A percentile compares a stretch with the other conserved stretches of the same genome.
Evolutionary conservation across 495 filamentous ascomycete genomes (phyloP).

Genomic region (Xylaria flabelliformis): DNA sequence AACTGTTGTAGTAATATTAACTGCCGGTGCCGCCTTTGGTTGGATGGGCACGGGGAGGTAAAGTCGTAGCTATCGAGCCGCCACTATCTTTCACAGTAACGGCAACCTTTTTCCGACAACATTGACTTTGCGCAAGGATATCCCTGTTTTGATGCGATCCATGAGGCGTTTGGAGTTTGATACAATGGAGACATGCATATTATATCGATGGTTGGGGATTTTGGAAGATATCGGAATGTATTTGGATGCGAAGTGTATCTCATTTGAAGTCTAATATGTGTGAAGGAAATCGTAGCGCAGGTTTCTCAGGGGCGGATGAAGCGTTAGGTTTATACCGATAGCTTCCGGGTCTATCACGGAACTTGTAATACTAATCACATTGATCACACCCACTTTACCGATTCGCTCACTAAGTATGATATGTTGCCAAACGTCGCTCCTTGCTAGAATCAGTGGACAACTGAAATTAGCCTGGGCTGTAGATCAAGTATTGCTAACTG

Average conservation of each 20-base stretch:
- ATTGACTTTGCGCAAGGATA: conserved; percentile 11
- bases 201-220: background rate
- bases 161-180: conserved; percentile 6
- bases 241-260: background rate
- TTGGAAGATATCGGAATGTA: conserved; percentile 1
- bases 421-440: background rate
- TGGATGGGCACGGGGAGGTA: conserved; percentile 38
- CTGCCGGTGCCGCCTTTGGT: conserved; percentile 35
- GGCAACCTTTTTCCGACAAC: background rate
- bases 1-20: conserved; percentile 51
- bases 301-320: background rate
- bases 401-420: background rate
- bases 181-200: background rate
- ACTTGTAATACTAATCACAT: background rate
- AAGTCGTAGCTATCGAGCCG: background rate
- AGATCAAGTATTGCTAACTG: too few species aligned
- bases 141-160: background rate
- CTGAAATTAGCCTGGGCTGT: background rate
- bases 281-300: background rate
- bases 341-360: background rate
- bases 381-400: background rate
- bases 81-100: background rate
- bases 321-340: background rate
- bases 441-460: background rate
- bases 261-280: background rate